Evolutionary conservation across 1,284 basidiomycete species (phyloP).

Genomic region (Pseudomicrostroma phylloplanum): DNA sequence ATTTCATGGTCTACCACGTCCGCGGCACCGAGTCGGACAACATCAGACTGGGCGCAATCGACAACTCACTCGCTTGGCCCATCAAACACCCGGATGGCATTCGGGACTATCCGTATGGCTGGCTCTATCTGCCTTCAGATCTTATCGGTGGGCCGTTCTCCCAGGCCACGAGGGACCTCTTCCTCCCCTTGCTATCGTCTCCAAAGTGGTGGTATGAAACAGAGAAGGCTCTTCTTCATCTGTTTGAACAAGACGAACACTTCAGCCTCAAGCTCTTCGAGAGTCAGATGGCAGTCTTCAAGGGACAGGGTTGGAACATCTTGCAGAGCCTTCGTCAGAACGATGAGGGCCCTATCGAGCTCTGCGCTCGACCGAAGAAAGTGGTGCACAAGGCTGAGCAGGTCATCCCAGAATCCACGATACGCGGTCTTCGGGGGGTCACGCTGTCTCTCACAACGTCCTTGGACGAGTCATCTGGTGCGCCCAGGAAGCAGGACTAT

Average conservation of each 20-base stretch:
- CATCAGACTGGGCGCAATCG: constrained; percentile 69
- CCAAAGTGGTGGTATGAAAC: constrained; percentile 87
- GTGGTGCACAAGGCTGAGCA: constrained; percentile 24
- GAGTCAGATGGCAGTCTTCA: constrained; percentile 80
- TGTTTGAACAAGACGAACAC: constrained; percentile 74
- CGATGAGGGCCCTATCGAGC: constrained; percentile 56
- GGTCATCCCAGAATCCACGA: constrained; percentile 2
- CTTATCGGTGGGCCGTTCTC: constrained; percentile 66
- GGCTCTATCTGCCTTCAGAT: constrained; percentile 74
- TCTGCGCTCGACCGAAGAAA: constrained; percentile 44
- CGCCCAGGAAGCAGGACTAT: background rate
- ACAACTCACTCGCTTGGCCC: constrained; percentile 83
- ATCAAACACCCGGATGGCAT: constrained; percentile 70
- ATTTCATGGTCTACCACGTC: constrained; percentile 56
- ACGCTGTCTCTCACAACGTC: constrained; percentile 6
- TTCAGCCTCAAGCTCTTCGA: constrained; percentile 54
- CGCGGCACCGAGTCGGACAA: constrained; percentile 64
- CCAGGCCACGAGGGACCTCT: constrained; percentile 70
- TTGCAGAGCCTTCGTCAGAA: constrained; percentile 70
- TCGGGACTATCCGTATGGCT: constrained; percentile 83
- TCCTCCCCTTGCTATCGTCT: constrained; percentile 71
- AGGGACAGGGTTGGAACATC: constrained; percentile 85
- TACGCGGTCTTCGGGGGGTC: background rate
- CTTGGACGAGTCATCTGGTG: background rate
- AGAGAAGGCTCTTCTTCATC: constrained; percentile 65